These are phyloP conservation scores for Chaetomium fimeti DNA, from an alignment of 495 filamentous ascomycete species.

Conservation along the genomic window DNA sequence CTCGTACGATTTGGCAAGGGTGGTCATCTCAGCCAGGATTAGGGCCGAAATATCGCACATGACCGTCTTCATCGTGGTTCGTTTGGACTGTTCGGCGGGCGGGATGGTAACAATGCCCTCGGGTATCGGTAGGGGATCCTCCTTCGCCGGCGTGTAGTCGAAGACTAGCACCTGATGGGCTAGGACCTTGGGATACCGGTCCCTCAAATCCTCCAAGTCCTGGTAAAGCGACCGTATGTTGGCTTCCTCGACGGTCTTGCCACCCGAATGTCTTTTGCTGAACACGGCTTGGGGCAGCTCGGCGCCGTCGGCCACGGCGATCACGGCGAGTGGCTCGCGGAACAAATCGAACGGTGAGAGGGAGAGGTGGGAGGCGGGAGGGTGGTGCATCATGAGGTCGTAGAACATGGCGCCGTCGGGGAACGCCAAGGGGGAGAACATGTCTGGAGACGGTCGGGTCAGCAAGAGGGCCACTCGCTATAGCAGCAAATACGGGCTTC, in stretches of 20 bases:
- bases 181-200: constrained; percentile 70
- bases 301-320: constrained; percentile 73
- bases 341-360: constrained; percentile 83
- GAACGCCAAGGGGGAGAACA: constrained; percentile 93
- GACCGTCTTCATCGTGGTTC: constrained; percentile 90
- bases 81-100: constrained; percentile 63
- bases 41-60: constrained; percentile 88
- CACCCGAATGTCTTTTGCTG: constrained; percentile 49
- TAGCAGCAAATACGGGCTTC: neutral
- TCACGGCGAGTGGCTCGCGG: constrained; percentile 72
- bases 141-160: constrained; percentile 55
- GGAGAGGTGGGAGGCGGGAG: constrained; percentile 71
- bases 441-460: constrained; percentile 57
- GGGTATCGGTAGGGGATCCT: constrained; percentile 50
- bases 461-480: constrained; percentile 25
- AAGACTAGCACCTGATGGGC: constrained; percentile 79
- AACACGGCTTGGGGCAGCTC: constrained; percentile 53
- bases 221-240: constrained; percentile 57
- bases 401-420: constrained; percentile 86
- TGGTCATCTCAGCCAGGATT: constrained; percentile 82
- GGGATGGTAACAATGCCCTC: constrained; percentile 71
- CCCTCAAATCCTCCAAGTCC: constrained; percentile 66
- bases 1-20: constrained; percentile 81
- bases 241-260: constrained; percentile 46
- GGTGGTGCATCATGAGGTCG: constrained; percentile 77